These are phyloP conservation scores for Megacollybia platyphylla DNA, from an alignment of 1,284 basidiomycete genomes.

Conservation along the genomic window DNA sequence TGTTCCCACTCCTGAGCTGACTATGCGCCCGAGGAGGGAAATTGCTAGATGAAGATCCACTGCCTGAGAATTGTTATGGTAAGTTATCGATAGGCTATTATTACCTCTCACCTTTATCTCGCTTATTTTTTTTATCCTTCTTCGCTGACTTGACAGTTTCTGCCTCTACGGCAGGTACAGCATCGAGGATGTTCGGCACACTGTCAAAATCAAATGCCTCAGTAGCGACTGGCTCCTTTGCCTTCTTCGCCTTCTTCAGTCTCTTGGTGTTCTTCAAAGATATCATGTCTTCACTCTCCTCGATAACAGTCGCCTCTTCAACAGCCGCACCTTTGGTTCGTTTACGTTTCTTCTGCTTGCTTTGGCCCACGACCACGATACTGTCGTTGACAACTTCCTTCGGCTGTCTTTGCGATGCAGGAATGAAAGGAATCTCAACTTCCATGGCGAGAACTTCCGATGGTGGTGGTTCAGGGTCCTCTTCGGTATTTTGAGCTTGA, in stretches of 20 bases:
- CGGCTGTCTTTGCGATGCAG: slow-evolving; percentile 31
- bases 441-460: slow-evolving; percentile 15
- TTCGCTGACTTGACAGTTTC: slow-evolving; percentile 17
- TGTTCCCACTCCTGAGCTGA: slow-evolving; percentile 58
- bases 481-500: slow-evolving; percentile 1
- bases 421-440: slow-evolving; percentile 63
- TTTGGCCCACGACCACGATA: slow-evolving; percentile 60
- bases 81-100: not conserved
- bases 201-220: slow-evolving; percentile 66
- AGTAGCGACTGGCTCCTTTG: slow-evolving; percentile 11
- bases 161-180: slow-evolving; percentile 26
- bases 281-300: slow-evolving; percentile 11
- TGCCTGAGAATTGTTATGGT: slow-evolving; percentile 10
- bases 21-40: slow-evolving; percentile 60
- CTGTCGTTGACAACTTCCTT: slow-evolving; percentile 30
- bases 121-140: slow-evolving; percentile 37
- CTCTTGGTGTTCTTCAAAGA: slow-evolving; percentile 8
- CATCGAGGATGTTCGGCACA: slow-evolving; percentile 71
- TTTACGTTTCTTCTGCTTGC: slow-evolving; percentile 48
- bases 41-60: slow-evolving; percentile 33
- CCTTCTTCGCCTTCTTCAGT: slow-evolving; percentile 10
- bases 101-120: slow-evolving; percentile 30
- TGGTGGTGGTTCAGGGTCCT: too few relatives aligned
- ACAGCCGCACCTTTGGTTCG: slow-evolving; percentile 20
- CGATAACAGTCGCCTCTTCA: slow-evolving; percentile 10